Evolutionary conservation across 192 early-diverging fungal genomes (phyloP).

Genomic region (Backusella tarrabulga): DNA sequence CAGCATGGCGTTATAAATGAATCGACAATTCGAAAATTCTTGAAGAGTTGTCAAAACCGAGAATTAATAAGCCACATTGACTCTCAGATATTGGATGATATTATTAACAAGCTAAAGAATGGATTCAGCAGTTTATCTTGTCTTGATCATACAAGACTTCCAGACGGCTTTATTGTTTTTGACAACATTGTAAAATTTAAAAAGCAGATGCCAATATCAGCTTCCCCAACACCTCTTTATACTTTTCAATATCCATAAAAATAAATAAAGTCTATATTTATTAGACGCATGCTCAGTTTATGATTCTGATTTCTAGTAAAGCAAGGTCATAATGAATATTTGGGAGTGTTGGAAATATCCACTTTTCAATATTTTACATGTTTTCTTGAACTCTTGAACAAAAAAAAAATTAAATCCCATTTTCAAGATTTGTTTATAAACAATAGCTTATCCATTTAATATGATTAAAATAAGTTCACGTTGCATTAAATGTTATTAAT

Average conservation of each 20-base stretch:
- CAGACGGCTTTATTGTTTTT: slow-evolving; percentile 39
- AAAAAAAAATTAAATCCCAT: no score
- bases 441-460: no score
- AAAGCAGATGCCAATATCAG: slow-evolving; percentile 42
- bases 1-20: not conserved
- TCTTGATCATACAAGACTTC: slow-evolving; percentile 33
- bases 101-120: not conserved
- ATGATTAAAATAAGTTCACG: no score
- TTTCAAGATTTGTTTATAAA: no score
- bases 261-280: not conserved
- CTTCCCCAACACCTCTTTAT: slow-evolving; percentile 37
- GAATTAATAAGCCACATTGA: not conserved
- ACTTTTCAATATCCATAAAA: slow-evolving; percentile 7
- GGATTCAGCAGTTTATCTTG: not conserved
- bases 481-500: no score
- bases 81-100: not conserved
- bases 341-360: no score
- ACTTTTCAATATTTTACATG: no score
- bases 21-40: not conserved
- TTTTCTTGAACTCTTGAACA: no score
- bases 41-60: not conserved
- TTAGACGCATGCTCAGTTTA: not conserved
- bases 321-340: no score
- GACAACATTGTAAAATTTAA: slow-evolving; percentile 51
- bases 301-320: no score